Evolutionary conservation across 805 yeast species (phyloP).

Genomic region (Kluyveromyces aestuarii): DNA sequence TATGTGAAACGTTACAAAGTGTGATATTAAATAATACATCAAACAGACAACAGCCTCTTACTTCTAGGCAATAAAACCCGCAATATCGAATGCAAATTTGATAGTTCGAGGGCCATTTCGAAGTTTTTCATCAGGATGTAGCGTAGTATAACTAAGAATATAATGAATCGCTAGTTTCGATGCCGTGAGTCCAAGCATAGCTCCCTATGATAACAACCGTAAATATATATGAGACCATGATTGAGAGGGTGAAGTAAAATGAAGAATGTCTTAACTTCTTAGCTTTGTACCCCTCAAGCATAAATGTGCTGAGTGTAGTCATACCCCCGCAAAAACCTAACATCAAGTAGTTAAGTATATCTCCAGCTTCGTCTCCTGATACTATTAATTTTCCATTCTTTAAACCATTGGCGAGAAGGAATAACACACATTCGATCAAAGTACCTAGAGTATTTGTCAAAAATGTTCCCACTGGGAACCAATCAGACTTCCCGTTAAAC

Average conservation of each 20-base stretch:
- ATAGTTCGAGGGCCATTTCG: too few relatives aligned
- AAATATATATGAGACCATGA: constrained; percentile 39
- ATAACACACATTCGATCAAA: constrained; percentile 27
- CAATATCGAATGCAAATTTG: too few relatives aligned
- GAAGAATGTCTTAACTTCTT: constrained; percentile 27
- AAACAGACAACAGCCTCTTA: too few relatives aligned
- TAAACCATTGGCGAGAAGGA: constrained; percentile 23
- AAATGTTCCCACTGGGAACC: constrained; percentile 52
- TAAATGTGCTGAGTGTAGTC: constrained; percentile 71
- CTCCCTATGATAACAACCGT: constrained; percentile 59
- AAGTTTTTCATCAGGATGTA: background rate
- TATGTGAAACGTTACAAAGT: too few relatives aligned
- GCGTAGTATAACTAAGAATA: background rate
- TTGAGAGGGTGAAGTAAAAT: constrained; percentile 41
- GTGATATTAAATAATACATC: too few relatives aligned
- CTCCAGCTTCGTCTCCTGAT: background rate
- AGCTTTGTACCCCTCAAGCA: constrained; percentile 49
- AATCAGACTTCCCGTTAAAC: constrained; percentile 22
- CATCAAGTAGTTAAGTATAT: background rate
- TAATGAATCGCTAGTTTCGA: constrained; percentile 2
- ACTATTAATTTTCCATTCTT: background rate
- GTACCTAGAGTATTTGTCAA: constrained; percentile 36
- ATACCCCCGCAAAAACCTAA: constrained; percentile 64
- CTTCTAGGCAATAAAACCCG: too few relatives aligned
- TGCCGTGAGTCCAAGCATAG: constrained; percentile 52